Evolutionary conservation across 495 filamentous ascomycete species (phyloP), one percentile per base, ranked within the genome.

Genomic region (Lophium mytilinum): DNA sequence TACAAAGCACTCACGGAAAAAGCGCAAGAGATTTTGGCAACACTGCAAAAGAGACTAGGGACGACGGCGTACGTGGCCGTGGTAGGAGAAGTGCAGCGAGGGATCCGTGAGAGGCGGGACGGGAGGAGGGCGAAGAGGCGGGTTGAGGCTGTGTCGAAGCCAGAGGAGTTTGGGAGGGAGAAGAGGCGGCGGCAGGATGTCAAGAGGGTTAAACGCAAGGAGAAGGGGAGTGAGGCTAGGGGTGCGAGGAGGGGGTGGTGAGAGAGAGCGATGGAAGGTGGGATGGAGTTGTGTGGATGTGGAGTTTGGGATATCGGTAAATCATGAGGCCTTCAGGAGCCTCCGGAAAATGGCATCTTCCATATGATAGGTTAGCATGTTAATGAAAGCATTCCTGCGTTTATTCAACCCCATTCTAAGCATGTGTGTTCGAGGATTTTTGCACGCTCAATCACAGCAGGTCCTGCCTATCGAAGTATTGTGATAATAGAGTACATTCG

Each of bases 181-280:
- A 98, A 97, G 83, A 82, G 79, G 71, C 86, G 83, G 72, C 92
- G 86, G 74, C 83, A 85, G 55, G 90, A 91, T 63, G 84, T 83
- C 74, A 90, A 92, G 78, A 90, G 83, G 70, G 86, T 82, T 61
- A 84, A 82, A 73, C 81, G 87, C 68, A 92, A 87, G 73, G 88
- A 86, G 71, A 88, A 78, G 71, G 83, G 85, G 0, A 65, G 70
- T 62, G 83, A 85, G 70, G 78, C 86, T 70, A 81, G 83, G 67
- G 83, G 83, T 50, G 73, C 76, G 69, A 83, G 92, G 75, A 78
- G 82, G 45, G 88, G 87, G 39, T 85, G 78, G 79, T 84, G 39
- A 64, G 35, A 30, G 24, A 30, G 24, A 30, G 24, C 3, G 24
- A 30, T 6, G 24, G 24, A 30, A 3, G 24, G 24, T 30, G 24